Conservation (phyloP, 2,329 filamentous ascomycete genomes). For the Fusarium avenaceum region DNA sequence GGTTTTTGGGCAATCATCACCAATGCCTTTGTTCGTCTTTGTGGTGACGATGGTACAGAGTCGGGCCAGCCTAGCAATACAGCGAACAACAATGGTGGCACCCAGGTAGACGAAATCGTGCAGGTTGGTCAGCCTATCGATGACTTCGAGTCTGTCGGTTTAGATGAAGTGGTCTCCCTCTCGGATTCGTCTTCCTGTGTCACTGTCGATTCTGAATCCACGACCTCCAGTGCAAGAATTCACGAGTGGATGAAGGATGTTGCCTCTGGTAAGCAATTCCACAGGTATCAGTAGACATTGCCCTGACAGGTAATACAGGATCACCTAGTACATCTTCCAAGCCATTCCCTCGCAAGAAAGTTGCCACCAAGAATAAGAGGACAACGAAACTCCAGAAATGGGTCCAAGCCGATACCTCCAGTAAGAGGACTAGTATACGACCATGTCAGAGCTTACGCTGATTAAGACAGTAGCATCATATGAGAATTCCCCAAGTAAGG, state of each 20-base stretch:
- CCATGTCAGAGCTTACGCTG: neutral
- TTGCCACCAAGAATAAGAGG: neutral
- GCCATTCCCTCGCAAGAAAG: neutral
- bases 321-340: neutral
- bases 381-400: neutral
- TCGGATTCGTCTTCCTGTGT: neutral
- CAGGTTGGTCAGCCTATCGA: neutral
- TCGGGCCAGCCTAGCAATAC: neutral
- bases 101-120: neutral
- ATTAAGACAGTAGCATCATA: neutral
- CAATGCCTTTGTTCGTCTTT: neutral
- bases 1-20: neutral
- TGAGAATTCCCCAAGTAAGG: neutral
- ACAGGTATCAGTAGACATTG: no score
- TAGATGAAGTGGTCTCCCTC: neutral
- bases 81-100: neutral
- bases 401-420: neutral
- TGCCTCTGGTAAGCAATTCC: neutral
- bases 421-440: no score
- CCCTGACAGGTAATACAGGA: neutral
- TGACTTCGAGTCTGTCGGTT: neutral
- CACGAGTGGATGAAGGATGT: slow-evolving; percentile 4
- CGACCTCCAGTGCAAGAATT: neutral
- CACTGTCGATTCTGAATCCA: neutral
- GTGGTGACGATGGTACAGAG: neutral